Evolutionary conservation across 2,329 filamentous ascomycete species (phyloP).

Genomic region (Cercospora citrullina): DNA sequence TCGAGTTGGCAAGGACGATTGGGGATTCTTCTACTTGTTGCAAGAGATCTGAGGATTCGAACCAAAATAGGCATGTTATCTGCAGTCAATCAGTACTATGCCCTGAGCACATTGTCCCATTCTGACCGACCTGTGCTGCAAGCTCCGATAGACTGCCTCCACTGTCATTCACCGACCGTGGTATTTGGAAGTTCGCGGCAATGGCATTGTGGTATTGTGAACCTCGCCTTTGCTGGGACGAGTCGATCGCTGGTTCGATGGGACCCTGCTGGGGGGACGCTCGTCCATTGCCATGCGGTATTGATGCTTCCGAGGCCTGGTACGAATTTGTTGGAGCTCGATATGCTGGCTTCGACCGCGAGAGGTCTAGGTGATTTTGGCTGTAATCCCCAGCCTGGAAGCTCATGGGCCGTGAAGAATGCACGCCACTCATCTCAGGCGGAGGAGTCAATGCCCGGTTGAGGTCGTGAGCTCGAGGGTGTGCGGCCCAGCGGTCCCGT

Average conservation of each 20-base stretch:
- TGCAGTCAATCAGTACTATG: constrained; percentile 42
- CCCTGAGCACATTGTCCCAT: background rate
- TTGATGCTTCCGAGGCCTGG: constrained; percentile 21
- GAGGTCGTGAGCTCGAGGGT: constrained; percentile 24
- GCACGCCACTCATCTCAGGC: constrained; percentile 39
- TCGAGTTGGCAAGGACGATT: constrained; percentile 38
- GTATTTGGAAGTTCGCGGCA: constrained; percentile 64
- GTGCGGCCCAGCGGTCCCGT: constrained; percentile 24
- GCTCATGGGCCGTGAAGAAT: constrained; percentile 27
- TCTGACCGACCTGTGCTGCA: constrained; percentile 68
- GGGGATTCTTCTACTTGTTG: constrained; percentile 65
- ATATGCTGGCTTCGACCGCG: constrained; percentile 25
- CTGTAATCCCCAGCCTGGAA: constrained; percentile 25
- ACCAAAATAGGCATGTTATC: constrained; percentile 98
- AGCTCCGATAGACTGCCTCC: constrained; percentile 80
- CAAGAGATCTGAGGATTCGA: constrained; percentile 81
- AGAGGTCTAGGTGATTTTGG: constrained; percentile 29
- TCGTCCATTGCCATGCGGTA: constrained; percentile 22
- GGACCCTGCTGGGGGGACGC: constrained; percentile 28
- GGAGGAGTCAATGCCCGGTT: constrained; percentile 38
- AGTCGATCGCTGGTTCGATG: constrained; percentile 16
- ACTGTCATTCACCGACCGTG: constrained; percentile 70
- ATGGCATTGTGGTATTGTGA: constrained; percentile 42
- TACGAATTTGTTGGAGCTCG: constrained; percentile 28
- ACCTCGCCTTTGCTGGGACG: constrained; percentile 20